Base-by-base conservation (phyloP, 306 rosid species). In the Spatholobus suberectus region DNA sequence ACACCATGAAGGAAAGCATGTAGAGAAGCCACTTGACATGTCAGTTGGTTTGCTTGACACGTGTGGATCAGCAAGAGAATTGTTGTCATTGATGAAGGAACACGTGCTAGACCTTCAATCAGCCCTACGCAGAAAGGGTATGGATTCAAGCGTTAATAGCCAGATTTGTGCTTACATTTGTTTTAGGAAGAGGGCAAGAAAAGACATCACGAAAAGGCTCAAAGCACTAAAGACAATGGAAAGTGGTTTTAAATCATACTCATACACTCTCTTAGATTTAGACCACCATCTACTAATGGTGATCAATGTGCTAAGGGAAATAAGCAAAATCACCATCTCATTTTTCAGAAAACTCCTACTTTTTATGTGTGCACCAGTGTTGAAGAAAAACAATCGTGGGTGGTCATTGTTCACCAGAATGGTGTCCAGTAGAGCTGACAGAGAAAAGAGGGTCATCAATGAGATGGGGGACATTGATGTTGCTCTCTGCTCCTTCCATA, bases 11-110 rank as follows among this genome's bases (percentile, higher is more conserved):
- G 74, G 74, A 40, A 70, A 44, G 58, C 75, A 79, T 12, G 73
- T 87, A 7, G 92, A 93, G 83, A 86, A 87, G 73, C 55, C 87
- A 23, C 91, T 91, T 41, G 88, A 90, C 41, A 78, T 80, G 61
- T 90, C 93, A n/a, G 44, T 89, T 49, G 75, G 62, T 20, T 71
- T 93, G 85, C 85, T 91, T 34, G 97, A 93, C 54, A 70, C 86
- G 0, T 93, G 96, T 70, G 89, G 86, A 44, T 67, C 82, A 27
- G 87, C 90, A 11, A 89, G 93, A 80, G 96, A 93, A 63, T 55
- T 82, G 67, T 61, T 91, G 57, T 63, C 85, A 52, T 8, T 71
- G 47, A 86, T 62, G 81, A 88, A 83, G 70, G 89, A 89, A 76
- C 89, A 83, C 1, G 88, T 80, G 4, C 87, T 81, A 40, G 62